Evolutionary conservation across 495 filamentous ascomycete genomes (phyloP), one percentile per base, ranked within the genome.

Genomic region (Sabuloglossum arenarium): DNA sequence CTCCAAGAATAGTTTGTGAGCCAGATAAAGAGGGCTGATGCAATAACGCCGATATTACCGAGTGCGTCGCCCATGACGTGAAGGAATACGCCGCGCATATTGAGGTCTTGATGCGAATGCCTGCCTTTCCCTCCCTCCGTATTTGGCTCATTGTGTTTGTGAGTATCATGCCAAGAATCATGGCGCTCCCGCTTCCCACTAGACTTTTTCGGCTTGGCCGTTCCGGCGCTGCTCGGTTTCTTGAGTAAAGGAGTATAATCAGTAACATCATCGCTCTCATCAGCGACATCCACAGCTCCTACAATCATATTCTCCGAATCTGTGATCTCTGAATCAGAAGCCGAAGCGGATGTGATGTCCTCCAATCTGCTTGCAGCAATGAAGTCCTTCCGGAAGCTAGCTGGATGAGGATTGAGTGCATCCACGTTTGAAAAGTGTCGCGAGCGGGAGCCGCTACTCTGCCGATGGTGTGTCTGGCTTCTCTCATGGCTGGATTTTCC

Each of bases 1-100:
- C 80, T 70, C 75, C 78, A 84, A 0, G 66, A 64, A 69, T 72
- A 84, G 31, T 79, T 68, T 1, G 86, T 86, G 52, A 91, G 73
- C 87, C 89, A 94, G 67, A 99, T 95, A 58, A 94, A 70, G 14
- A 96, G 77, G 0, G 91, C 91, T 6, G 89, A 88, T n/a, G 72
- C 73, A 51, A 99, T 99, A 54, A 99, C 91, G 59, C 93, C 91
- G 54, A 99, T 80, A 61, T 99, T 99, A 58, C 93, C 93, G 8
- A 99, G 79, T 0, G 91, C 91, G 68, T 99, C 91, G 21, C 91
- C 91, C 68, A 96, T 76, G 32, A 98, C 91, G 63, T 98, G 91
- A 6, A 98, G 77, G 67, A 98, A 82, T 68, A 98, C 90, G 61
- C 90, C 91, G 28, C 87, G 86, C 91, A 98, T 97, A 69, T 94